These are phyloP conservation scores for Ogataea paradorogensis DNA, from an alignment of 805 yeast genomes.

Conservation along the genomic window DNA sequence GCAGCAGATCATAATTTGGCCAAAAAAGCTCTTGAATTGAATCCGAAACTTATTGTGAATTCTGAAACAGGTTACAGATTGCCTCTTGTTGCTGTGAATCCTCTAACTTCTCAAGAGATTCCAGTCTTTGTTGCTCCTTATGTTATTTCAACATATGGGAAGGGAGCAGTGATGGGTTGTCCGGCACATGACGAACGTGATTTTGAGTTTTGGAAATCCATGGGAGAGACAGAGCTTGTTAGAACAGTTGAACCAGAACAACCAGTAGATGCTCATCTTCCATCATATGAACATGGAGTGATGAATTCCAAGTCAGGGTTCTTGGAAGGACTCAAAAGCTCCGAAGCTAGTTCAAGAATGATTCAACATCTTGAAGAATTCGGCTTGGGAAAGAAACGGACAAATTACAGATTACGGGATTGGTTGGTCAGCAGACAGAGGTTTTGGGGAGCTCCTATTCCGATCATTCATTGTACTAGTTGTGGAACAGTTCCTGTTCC, in stretches of 20 bases:
- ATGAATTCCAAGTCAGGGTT: constrained; percentile 48
- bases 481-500: constrained; percentile 97
- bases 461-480: constrained; percentile 77
- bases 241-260: constrained; percentile 45
- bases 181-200: constrained; percentile 93
- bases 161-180: constrained; percentile 97
- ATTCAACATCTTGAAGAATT: constrained; percentile 17
- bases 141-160: constrained; percentile 79
- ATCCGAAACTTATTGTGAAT: constrained; percentile 37
- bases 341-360: constrained; percentile 52
- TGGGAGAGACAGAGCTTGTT: constrained; percentile 45
- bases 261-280: constrained; percentile 10
- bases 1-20: constrained; percentile 69
- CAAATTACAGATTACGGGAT: constrained; percentile 72
- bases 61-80: constrained; percentile 62
- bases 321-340: constrained; percentile 47
- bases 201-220: constrained; percentile 70
- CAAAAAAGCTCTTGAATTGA: constrained; percentile 33
- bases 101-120: constrained; percentile 48
- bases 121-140: constrained; percentile 92
- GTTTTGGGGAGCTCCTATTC: constrained; percentile 99
- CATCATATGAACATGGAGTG: constrained; percentile 40
- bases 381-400: constrained; percentile 44
- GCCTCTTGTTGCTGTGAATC: constrained; percentile 47
- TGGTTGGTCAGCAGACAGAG: constrained; percentile 95